phyloP scores from a whole-genome alignment of 805 yeast genomes.

The Myxozyma melibiosi region DNA sequence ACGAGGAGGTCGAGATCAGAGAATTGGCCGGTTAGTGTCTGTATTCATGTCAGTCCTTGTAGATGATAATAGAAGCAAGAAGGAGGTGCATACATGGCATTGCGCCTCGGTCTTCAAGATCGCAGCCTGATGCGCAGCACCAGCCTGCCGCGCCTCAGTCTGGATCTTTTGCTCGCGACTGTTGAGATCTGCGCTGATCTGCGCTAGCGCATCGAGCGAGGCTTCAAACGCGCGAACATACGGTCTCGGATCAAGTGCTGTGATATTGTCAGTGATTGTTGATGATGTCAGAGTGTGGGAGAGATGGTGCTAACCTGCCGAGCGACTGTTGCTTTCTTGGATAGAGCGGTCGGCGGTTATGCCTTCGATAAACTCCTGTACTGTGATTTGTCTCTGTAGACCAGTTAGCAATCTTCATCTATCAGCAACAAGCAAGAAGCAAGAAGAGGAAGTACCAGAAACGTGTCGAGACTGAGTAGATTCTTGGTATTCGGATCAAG shows the following conservation, averaged over 20 bases:
- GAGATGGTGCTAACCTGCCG: constrained; percentile 10
- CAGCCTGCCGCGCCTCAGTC: constrained; percentile 56
- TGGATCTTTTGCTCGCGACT: constrained; percentile 55
- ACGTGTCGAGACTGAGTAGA: constrained; percentile 34
- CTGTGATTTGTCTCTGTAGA: constrained; percentile 13
- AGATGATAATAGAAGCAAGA: background rate
- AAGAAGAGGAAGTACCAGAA: constrained; percentile 19
- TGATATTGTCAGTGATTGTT: background rate
- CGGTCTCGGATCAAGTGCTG: constrained; percentile 81
- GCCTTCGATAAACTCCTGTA: constrained; percentile 32
- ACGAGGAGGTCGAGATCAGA: constrained; percentile 55
- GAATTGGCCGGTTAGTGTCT: constrained; percentile 50
- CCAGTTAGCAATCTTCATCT: background rate
- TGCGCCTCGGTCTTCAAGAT: constrained; percentile 15
- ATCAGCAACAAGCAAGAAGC: background rate
- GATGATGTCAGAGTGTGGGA: background rate
- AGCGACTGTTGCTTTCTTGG: constrained; percentile 17
- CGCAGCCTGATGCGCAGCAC: constrained; percentile 12
- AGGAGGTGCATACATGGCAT: constrained; percentile 15
- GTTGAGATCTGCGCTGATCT: constrained; percentile 59
- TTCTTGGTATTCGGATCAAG: constrained; percentile 29
- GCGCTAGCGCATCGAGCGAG: constrained; percentile 69
- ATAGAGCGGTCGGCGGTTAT: constrained; percentile 25
- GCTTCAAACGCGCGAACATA: constrained; percentile 91
- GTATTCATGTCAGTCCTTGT: background rate